phyloP scores from a whole-genome alignment of 208 protist species.

The Leishmania aethiopica region DNA sequence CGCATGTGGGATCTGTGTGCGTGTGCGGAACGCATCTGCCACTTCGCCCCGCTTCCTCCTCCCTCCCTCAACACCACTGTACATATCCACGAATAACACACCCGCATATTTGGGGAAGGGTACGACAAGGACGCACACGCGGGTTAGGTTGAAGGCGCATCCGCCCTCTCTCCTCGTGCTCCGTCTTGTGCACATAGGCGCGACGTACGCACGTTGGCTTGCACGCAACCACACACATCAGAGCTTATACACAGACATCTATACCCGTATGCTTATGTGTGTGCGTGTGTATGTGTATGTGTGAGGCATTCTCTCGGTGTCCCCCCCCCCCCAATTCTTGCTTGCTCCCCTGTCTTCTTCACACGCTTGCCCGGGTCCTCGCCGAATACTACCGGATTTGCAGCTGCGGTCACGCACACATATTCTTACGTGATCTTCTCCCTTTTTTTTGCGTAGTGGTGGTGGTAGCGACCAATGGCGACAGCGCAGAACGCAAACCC shows the following conservation, averaged over 20 bases:
- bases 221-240: not conserved
- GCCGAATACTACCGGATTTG: not conserved
- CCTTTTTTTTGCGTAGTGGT: not conserved
- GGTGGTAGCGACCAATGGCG: conserved; percentile 1
- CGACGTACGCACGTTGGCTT: not conserved
- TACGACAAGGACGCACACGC: not conserved
- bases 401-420: not conserved
- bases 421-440: not conserved
- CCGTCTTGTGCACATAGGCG: too few species aligned
- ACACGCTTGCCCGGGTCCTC: not conserved
- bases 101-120: not conserved
- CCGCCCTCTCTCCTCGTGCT: not conserved
- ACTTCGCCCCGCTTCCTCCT: not conserved
- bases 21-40: not conserved
- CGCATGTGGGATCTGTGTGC: not conserved
- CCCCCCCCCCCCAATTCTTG: too few species aligned
- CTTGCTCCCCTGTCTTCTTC: not conserved
- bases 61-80: not conserved
- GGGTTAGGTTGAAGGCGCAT: not conserved
- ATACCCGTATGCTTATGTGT: too few species aligned
- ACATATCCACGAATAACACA: not conserved
- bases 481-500: conserved; percentile 37
- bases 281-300: not conserved
- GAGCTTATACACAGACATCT: too few species aligned
- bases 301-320: not conserved